These are phyloP conservation scores for Gossypium trilobum DNA, from an alignment of 441 rosid genomes.

Conservation along the genomic window DNA sequence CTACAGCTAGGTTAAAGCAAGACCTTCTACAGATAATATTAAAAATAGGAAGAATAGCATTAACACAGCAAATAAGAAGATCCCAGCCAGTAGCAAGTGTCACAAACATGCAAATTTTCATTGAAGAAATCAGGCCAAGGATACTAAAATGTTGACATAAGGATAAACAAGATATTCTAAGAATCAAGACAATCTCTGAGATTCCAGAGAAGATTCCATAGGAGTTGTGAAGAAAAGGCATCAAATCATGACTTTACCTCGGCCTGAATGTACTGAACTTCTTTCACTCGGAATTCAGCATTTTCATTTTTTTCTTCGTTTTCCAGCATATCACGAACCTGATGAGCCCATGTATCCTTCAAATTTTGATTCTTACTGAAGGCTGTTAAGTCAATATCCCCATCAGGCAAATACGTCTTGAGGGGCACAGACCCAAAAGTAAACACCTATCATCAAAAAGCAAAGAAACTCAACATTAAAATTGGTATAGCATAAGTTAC, in stretches of 20 bases:
- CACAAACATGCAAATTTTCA: background rate
- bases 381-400: constrained; percentile 87
- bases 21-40: background rate
- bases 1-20: background rate
- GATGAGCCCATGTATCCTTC: constrained; percentile 90
- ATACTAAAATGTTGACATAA: background rate
- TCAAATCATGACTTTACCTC: constrained; percentile 48
- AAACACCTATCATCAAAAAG: constrained; percentile 46
- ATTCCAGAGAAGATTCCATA: background rate
- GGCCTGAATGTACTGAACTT: constrained; percentile 97
- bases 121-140: background rate
- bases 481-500: background rate
- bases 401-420: constrained; percentile 94
- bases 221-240: background rate
- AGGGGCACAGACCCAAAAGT: constrained; percentile 96
- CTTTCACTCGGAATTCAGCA: constrained; percentile 84
- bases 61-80: background rate
- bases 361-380: constrained; percentile 50
- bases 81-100: background rate
- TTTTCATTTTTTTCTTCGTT: constrained; percentile 78
- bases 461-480: background rate
- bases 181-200: background rate
- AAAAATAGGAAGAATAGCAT: background rate
- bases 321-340: constrained; percentile 83
- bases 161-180: background rate